These are phyloP conservation scores for Parafenestella ontariensis DNA, from an alignment of 2,329 filamentous ascomycete species.

Conservation along the genomic window DNA sequence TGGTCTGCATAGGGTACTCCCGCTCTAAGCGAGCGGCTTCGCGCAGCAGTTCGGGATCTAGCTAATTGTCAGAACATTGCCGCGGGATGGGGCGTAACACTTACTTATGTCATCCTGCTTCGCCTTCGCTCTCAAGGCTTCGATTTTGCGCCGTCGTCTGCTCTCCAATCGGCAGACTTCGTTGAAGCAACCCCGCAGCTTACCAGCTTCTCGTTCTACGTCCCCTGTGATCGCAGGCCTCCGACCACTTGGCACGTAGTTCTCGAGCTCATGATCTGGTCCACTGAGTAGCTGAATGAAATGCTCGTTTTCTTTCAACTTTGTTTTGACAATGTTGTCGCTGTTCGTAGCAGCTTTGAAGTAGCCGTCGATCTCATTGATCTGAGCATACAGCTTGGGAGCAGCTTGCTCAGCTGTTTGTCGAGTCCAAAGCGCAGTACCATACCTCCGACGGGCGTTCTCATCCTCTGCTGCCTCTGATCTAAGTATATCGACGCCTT, in stretches of 20 bases:
- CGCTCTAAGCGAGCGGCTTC: conserved; percentile 87
- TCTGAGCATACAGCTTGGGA: conserved; percentile 75
- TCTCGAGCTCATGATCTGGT: conserved; percentile 80
- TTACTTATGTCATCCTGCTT: conserved; percentile 84
- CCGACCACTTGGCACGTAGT: conserved; percentile 86
- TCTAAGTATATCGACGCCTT: conserved; percentile 78
- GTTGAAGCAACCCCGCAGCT: conserved; percentile 80
- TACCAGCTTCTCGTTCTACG: conserved; percentile 79
- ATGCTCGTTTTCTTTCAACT: conserved; percentile 77
- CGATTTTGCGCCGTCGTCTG: conserved; percentile 78
- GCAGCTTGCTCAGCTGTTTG: conserved; percentile 73
- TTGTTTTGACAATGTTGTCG: conserved; percentile 75
- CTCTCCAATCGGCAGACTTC: conserved; percentile 86
- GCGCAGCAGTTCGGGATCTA: conserved; percentile 76
- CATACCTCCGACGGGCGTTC: conserved; percentile 75
- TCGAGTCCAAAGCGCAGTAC: conserved; percentile 84
- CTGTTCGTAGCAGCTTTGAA: conserved; percentile 74
- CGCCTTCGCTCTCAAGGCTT: conserved; percentile 78
- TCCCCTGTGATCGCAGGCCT: conserved; percentile 79
- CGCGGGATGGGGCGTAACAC: conserved; percentile 25
- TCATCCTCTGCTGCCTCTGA: conserved; percentile 87
- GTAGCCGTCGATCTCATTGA: conserved; percentile 84
- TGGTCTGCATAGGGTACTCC: conserved; percentile 80
- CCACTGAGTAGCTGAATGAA: conserved; percentile 79
- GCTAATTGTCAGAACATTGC: conserved; percentile 31